Percentiles rank a stretch among this genome's conserved stretches.
Evolutionary conservation across 106 monocot genomes (phyloP).

Genomic region (Ottelia alismoides): DNA sequence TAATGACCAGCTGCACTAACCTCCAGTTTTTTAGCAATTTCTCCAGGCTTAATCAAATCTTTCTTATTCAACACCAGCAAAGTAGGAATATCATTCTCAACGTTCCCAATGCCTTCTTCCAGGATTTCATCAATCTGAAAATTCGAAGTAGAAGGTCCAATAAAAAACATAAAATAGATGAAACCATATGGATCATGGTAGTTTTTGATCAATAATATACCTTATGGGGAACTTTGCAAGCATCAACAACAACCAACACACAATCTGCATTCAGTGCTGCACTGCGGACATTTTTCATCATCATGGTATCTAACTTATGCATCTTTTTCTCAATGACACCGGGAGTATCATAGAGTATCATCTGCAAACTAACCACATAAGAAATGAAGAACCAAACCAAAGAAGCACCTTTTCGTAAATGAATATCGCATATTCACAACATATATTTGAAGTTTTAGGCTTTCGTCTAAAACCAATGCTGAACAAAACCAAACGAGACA

Average conservation of each 20-base stretch:
- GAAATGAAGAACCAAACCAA: no score
- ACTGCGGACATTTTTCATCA: constrained; percentile 96
- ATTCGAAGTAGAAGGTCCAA: background rate
- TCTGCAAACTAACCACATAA: constrained; percentile 90
- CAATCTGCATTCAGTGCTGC: constrained; percentile 91
- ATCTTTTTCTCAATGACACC: constrained; percentile 85
- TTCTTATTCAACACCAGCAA: constrained; percentile 92
- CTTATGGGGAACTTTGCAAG: constrained; percentile 80
- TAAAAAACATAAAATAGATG: constrained; percentile 1
- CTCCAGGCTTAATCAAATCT: constrained; percentile 94
- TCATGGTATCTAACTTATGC: constrained; percentile 91
- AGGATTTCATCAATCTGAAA: constrained; percentile 81
- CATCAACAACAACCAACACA: constrained; percentile 86
- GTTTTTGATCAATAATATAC: constrained; percentile 28
- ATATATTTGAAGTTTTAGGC: no score
- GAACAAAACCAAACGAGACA: no score
- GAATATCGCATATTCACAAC: background rate
- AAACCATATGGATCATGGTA: background rate
- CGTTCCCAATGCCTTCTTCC: constrained; percentile 61
- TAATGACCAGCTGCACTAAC: constrained; percentile 13
- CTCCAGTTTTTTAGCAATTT: constrained; percentile 81
- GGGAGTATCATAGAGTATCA: constrained; percentile 96
- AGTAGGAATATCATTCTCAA: constrained; percentile 47
- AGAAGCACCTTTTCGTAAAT: background rate
- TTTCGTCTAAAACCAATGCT: no score